phyloP scores from a whole-genome alignment of 805 yeast species.

The Middelhovenomyces tepae region DNA sequence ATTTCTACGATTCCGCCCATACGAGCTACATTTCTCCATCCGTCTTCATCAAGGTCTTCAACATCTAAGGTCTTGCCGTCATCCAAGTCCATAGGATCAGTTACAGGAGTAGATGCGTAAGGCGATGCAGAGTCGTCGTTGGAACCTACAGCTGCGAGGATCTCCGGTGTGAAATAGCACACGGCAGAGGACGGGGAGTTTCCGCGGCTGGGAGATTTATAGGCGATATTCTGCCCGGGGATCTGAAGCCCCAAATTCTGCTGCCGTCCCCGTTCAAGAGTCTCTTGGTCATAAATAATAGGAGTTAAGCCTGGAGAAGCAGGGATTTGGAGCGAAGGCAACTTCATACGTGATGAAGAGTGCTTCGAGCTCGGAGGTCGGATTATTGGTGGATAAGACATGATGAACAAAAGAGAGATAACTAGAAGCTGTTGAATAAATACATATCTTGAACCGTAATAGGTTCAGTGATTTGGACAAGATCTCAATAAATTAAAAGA shows the following conservation, averaged over 20 bases:
- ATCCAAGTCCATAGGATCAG: constrained; percentile 1
- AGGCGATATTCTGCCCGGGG: constrained; percentile 1
- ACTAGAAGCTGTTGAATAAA: no score
- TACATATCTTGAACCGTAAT: no score
- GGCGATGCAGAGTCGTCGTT: constrained; percentile 3
- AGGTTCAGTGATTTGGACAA: no score
- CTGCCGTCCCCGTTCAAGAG: not conserved
- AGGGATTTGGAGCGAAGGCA: constrained; percentile 20
- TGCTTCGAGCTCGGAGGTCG: constrained; percentile 10
- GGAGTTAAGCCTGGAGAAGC: constrained; percentile 10
- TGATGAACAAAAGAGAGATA: no score
- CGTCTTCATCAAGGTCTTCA: constrained; percentile 53
- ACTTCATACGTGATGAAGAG: constrained; percentile 13
- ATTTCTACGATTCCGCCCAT: constrained; percentile 56
- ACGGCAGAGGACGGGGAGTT: constrained; percentile 10
- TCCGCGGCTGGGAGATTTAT: not conserved
- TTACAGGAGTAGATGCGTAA: constrained; percentile 1
- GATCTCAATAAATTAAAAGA: no score
- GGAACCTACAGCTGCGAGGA: constrained; percentile 17
- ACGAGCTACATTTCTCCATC: constrained; percentile 60
- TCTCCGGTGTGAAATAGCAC: constrained; percentile 17
- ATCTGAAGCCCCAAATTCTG: constrained; percentile 1
- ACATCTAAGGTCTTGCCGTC: constrained; percentile 13
- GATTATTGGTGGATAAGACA: constrained; percentile 6
- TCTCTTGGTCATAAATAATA: constrained; percentile 5